Conservation (phyloP, 441 rosid species). For the Biscutella laevigata region DNA sequence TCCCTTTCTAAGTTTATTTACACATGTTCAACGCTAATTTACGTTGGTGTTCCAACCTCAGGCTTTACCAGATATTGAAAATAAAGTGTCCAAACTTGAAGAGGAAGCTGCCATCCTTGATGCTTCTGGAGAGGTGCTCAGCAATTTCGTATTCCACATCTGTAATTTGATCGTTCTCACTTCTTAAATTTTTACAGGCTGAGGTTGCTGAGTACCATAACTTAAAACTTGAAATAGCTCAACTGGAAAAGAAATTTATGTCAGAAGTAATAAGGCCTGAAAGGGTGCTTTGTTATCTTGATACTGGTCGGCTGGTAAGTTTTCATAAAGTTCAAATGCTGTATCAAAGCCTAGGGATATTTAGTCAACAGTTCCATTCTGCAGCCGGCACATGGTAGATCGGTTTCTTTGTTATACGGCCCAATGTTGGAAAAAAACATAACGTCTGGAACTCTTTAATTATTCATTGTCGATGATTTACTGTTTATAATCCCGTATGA, state of each 20-base stretch:
- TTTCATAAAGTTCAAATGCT: slow-evolving; percentile 11
- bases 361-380: neutral
- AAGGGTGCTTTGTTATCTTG: slow-evolving; percentile 74
- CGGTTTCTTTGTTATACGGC: neutral
- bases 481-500: neutral
- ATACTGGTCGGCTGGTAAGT: slow-evolving; percentile 88
- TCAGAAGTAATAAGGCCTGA: slow-evolving; percentile 90
- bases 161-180: slow-evolving; percentile 12
- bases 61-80: slow-evolving; percentile 82
- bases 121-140: slow-evolving; percentile 81
- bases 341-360: neutral
- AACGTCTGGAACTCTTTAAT: neutral
- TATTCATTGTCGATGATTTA: neutral
- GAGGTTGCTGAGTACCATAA: slow-evolving; percentile 90
- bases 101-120: slow-evolving; percentile 84
- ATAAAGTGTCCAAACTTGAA: slow-evolving; percentile 72
- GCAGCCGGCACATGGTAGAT: neutral
- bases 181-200: slow-evolving; percentile 38
- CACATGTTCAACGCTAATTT: slow-evolving; percentile 10
- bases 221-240: slow-evolving; percentile 73
- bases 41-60: slow-evolving; percentile 23
- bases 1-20: slow-evolving; percentile 1
- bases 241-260: slow-evolving; percentile 88
- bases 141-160: slow-evolving; percentile 2
- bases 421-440: neutral